Evolutionary conservation across 495 filamentous ascomycete genomes (phyloP).

Genomic region (Lasiosphaeria miniovina): DNA sequence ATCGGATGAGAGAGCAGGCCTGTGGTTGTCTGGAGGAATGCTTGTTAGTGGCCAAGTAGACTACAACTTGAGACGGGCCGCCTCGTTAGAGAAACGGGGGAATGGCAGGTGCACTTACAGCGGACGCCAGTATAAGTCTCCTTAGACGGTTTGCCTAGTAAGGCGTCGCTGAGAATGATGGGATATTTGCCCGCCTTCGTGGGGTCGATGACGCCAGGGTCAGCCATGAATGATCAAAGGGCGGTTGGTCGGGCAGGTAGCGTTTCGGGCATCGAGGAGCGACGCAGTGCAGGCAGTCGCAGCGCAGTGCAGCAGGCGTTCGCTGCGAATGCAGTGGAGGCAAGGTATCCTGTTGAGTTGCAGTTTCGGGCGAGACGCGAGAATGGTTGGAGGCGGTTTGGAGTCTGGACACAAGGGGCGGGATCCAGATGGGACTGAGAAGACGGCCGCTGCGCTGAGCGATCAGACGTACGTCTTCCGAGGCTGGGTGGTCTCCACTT

Average conservation of each 20-base stretch:
- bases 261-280: no score
- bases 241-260: not conserved
- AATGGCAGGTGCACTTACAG: constrained; percentile 38
- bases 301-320: no score
- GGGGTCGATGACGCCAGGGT: constrained; percentile 36
- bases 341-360: no score
- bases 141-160: constrained; percentile 50
- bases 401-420: no score
- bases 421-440: no score
- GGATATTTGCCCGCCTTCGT: constrained; percentile 54
- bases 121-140: constrained; percentile 51
- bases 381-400: no score
- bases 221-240: not conserved
- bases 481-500: no score
- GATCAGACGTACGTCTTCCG: no score
- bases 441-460: no score
- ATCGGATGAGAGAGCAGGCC: constrained; percentile 44
- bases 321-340: no score
- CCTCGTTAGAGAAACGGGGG: constrained; percentile 1
- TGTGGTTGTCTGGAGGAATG: constrained; percentile 49
- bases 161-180: constrained; percentile 52
- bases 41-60: constrained; percentile 7
- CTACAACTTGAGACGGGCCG: not conserved
- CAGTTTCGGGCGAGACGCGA: no score
- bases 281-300: no score